Evolutionary conservation across 768 basidiomycete genomes (phyloP).

Genomic region (Tubosaeta sp.): DNA sequence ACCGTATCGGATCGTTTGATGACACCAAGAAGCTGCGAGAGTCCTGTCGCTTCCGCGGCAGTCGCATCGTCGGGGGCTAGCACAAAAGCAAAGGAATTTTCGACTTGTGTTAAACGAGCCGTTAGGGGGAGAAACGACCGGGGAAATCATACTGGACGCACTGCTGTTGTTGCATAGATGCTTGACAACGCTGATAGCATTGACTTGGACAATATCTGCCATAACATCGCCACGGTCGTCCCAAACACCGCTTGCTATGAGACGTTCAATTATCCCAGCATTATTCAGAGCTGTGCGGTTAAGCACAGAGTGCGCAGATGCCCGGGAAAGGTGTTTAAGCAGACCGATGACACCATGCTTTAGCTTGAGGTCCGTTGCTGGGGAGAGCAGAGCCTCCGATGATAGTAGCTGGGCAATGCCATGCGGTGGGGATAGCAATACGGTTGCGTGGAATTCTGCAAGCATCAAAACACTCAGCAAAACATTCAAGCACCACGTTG

Average conservation of each 20-base stretch:
- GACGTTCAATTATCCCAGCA: slow-evolving; percentile 57
- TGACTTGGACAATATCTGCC: slow-evolving; percentile 82
- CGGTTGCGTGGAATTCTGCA: slow-evolving; percentile 54
- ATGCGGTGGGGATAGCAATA: slow-evolving; percentile 63
- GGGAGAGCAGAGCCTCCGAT: slow-evolving; percentile 51
- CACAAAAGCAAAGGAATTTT: slow-evolving; percentile 49
- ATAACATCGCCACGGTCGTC: slow-evolving; percentile 68
- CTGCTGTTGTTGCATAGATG: slow-evolving; percentile 78
- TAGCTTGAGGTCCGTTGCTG: slow-evolving; percentile 66
- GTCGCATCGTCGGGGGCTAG: slow-evolving; percentile 36
- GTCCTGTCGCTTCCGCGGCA: slow-evolving; percentile 39
- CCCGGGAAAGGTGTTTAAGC: slow-evolving; percentile 80
- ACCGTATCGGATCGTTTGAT: slow-evolving; percentile 75
- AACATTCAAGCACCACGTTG: not conserved
- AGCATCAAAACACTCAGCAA: slow-evolving; percentile 6
- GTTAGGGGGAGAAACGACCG: slow-evolving; percentile 29
- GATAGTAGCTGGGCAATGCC: slow-evolving; percentile 59
- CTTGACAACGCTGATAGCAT: slow-evolving; percentile 84
- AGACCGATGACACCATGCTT: slow-evolving; percentile 88
- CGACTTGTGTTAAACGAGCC: slow-evolving; percentile 26
- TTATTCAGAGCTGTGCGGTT: slow-evolving; percentile 60
- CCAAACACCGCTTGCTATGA: slow-evolving; percentile 66
- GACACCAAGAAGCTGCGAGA: slow-evolving; percentile 70
- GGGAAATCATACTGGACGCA: slow-evolving; percentile 33
- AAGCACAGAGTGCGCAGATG: slow-evolving; percentile 49